Base-by-base conservation (phyloP, 305 asterid genomes). In the Striga hermonthica region DNA sequence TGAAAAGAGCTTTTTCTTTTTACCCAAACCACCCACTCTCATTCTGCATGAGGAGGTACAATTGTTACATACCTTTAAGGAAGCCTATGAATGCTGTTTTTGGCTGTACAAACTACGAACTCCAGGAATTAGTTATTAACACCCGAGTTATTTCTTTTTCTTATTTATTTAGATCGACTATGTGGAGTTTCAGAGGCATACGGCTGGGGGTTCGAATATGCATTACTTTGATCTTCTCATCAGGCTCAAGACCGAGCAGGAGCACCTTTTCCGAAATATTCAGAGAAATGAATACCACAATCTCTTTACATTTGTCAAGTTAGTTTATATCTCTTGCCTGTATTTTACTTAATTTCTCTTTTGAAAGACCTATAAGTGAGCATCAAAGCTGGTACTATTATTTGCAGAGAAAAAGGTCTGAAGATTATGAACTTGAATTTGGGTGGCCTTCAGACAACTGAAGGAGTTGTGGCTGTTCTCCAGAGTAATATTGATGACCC, bases 1-100 rank as follows among this genome's bases (percentile, higher is more conserved):
- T 54, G 99, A 94, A 68, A 94, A 94, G 84, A 83, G 97, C 79
- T 94, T 94, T 76, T 94, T 94, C 98, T 94, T 94, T 75, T 73
- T 94, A 67, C 99, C 99, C 70, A 94, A 91, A 66, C 98, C 99
- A 11, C 99, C 97, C 52, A 91, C 99, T 60, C 89, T 91, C 65
- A 91, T 94, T 75, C 98, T 94, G 67, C 96, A 91, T 1, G 99
- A 94, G 58, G 99, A 94, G 95, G 99, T 91, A 78, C 6, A 49
- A 58, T 35, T 44, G n/a, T 53, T 39, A 16, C 59, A 59, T n/a
- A n/a, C n/a, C n/a, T 70, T 41, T 34, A 67, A 34, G 44, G 63
- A 61, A 43, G 43, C 66, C 65, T 61, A 37, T 60, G n/a, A 13
- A 48, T 62, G 68, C 57, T 7, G 8, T 4, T 52, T 16, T 57